A percentile compares a stretch with the other conserved stretches of the same genome.
Conservation (phyloP, 1,284 basidiomycete genomes). For the Sporisorium exsertum region DNA sequence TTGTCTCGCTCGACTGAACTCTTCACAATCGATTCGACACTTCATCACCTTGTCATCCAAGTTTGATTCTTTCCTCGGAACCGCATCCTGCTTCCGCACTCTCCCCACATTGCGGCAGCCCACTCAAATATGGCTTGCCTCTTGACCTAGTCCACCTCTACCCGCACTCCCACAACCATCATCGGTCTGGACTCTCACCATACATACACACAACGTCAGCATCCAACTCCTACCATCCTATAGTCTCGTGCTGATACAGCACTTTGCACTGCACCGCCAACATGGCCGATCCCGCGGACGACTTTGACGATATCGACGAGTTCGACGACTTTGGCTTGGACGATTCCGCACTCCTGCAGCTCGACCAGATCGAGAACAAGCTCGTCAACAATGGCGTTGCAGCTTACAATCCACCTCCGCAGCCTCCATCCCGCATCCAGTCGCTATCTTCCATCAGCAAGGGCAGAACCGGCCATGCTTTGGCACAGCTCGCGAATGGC, state of each 20-base stretch:
- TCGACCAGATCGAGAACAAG: slow-evolving; percentile 44
- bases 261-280: too few relatives aligned
- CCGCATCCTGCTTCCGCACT: slow-evolving; percentile 13
- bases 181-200: background rate
- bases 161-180: background rate
- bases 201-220: background rate
- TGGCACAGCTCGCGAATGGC: slow-evolving; percentile 9
- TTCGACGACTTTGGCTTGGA: slow-evolving; percentile 51
- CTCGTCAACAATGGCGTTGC: slow-evolving; percentile 17
- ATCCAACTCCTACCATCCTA: background rate
- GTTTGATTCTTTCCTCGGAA: background rate
- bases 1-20: background rate
- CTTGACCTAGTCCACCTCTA: background rate
- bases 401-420: background rate
- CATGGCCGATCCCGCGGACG: slow-evolving; percentile 28
- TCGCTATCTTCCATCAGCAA: slow-evolving; percentile 10
- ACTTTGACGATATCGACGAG: slow-evolving; percentile 52
- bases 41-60: background rate
- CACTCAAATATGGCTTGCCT: slow-evolving; percentile 12
- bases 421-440: slow-evolving; percentile 14
- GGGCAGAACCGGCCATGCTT: background rate
- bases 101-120: background rate
- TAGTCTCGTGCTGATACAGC: background rate
- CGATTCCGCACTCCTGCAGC: slow-evolving; percentile 28
- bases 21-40: background rate